Evolutionary conservation across 1,139 yeast species (phyloP).

Genomic region (Geotrichum australiense): DNA sequence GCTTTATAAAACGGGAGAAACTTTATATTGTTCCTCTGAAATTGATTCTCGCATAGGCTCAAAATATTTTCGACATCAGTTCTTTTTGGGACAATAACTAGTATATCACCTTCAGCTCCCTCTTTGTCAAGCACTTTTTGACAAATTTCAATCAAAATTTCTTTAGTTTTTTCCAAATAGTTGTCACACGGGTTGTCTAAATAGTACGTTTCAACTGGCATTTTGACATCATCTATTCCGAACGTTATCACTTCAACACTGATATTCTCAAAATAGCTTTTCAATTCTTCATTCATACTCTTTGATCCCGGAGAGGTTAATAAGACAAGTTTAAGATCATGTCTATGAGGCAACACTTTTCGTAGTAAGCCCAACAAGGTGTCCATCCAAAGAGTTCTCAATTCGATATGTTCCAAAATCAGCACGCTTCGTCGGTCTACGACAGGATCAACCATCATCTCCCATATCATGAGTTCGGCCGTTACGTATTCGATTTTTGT

Average conservation of each 20-base stretch:
- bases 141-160: slow-evolving; percentile 69
- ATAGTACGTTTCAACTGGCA: slow-evolving; percentile 69
- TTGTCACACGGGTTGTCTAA: slow-evolving; percentile 69
- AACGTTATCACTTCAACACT: slow-evolving; percentile 28
- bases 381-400: slow-evolving; percentile 71
- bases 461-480: slow-evolving; percentile 72
- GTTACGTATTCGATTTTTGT: slow-evolving; percentile 68
- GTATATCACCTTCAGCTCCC: slow-evolving; percentile 72
- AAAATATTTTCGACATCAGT: slow-evolving; percentile 85
- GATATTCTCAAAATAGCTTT: slow-evolving; percentile 41
- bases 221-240: slow-evolving; percentile 12
- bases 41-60: slow-evolving; percentile 24
- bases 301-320: slow-evolving; percentile 7
- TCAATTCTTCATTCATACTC: slow-evolving; percentile 24
- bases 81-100: slow-evolving; percentile 77
- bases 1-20: slow-evolving; percentile 48
- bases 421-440: slow-evolving; percentile 61
- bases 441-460: slow-evolving; percentile 56
- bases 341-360: slow-evolving; percentile 31
- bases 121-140: slow-evolving; percentile 43
- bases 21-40: slow-evolving; percentile 34
- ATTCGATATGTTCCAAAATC: slow-evolving; percentile 87
- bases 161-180: slow-evolving; percentile 66
- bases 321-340: slow-evolving; percentile 10
- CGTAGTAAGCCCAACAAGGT: slow-evolving; percentile 65